These are phyloP conservation scores for Penicillium coffeae DNA, from an alignment of 495 filamentous ascomycete genomes.

Conservation along the genomic window DNA sequence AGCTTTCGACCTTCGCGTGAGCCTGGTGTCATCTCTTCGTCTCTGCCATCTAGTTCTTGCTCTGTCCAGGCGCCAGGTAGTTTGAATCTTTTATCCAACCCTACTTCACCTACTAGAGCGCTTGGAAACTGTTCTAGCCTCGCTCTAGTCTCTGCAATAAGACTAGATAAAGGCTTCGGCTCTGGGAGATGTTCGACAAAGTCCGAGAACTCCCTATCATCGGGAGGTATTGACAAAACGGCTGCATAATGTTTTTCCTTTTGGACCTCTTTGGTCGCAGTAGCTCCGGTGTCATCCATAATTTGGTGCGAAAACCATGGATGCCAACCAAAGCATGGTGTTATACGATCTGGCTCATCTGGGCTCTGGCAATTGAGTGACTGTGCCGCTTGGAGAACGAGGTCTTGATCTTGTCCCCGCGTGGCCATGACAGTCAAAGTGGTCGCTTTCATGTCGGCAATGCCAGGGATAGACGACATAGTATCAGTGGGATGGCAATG, in stretches of 20 bases:
- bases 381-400: constrained; percentile 68
- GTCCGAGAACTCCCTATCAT: constrained; percentile 39
- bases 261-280: not conserved
- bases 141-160: constrained; percentile 59
- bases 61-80: constrained; percentile 63
- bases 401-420: constrained; percentile 76
- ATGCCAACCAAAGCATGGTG: constrained; percentile 97
- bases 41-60: constrained; percentile 48
- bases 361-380: constrained; percentile 28
- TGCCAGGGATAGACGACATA: constrained; percentile 63
- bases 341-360: constrained; percentile 29
- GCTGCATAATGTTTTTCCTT: constrained; percentile 65
- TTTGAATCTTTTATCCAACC: constrained; percentile 80
- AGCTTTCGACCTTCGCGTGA: constrained; percentile 75
- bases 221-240: constrained; percentile 55
- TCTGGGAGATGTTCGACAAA: constrained; percentile 68
- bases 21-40: constrained; percentile 66
- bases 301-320: constrained; percentile 97
- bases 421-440: constrained; percentile 87
- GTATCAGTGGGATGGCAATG: constrained; percentile 99
- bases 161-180: constrained; percentile 63
- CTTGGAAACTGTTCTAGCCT: constrained; percentile 60
- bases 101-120: constrained; percentile 84
- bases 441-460: constrained; percentile 72
- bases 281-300: constrained; percentile 54